These are phyloP conservation scores for Boletus speciosus DNA, from an alignment of 768 basidiomycete species.

Conservation along the genomic window DNA sequence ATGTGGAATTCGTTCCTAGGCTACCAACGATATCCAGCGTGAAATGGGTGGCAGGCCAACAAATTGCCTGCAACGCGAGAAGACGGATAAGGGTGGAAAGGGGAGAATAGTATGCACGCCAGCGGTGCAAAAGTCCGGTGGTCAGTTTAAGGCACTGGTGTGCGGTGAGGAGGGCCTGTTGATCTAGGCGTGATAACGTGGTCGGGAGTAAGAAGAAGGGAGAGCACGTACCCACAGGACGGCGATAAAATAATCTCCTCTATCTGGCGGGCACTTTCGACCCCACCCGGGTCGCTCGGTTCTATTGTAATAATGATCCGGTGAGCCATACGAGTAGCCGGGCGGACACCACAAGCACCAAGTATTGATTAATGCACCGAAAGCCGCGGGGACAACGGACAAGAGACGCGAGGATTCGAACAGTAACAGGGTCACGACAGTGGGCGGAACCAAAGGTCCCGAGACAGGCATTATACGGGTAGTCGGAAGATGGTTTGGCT, in stretches of 20 bases:
- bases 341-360: constrained; percentile 52
- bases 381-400: constrained; percentile 66
- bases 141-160: constrained; percentile 86
- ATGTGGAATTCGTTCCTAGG: constrained; percentile 19
- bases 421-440: constrained; percentile 51
- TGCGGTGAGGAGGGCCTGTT: constrained; percentile 77
- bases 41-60: constrained; percentile 91
- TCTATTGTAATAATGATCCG: not conserved
- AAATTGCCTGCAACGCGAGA: constrained; percentile 90
- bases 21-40: constrained; percentile 71
- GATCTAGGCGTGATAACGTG: not conserved
- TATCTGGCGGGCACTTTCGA: constrained; percentile 42
- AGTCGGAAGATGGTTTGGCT: constrained; percentile 69
- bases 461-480: constrained; percentile 56
- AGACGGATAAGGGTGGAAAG: constrained; percentile 87
- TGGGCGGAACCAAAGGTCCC: constrained; percentile 48
- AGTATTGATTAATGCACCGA: constrained; percentile 62
- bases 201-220: not conserved
- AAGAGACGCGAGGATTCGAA: constrained; percentile 70
- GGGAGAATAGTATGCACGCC: constrained; percentile 88
- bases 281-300: constrained; percentile 19
- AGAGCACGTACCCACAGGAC: constrained; percentile 60
- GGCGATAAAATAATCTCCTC: constrained; percentile 64
- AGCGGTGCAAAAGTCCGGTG: constrained; percentile 84
- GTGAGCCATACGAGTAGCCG: constrained; percentile 12